phyloP scores from a whole-genome alignment of 2,329 filamentous ascomycete genomes.

The Pyrenochaeta sp. region DNA sequence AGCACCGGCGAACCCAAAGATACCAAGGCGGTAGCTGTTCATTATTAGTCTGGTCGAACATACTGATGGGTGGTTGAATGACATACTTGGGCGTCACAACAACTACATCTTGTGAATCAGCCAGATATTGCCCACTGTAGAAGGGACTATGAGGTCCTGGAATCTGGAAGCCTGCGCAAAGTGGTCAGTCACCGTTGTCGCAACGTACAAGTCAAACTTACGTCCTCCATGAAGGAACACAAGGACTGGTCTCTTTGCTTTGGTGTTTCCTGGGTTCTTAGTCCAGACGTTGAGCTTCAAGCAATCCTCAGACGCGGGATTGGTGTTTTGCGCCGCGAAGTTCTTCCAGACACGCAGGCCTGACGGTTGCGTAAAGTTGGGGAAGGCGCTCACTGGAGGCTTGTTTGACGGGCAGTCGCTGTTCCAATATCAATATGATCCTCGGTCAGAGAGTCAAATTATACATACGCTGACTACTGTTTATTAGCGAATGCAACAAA shows the following conservation, averaged over 20 bases:
- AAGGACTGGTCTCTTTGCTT: slow-evolving; percentile 37
- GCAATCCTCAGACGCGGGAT: slow-evolving; percentile 37
- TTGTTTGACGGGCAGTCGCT: slow-evolving; percentile 37
- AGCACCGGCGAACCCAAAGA: slow-evolving; percentile 52
- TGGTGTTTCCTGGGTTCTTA: slow-evolving; percentile 16
- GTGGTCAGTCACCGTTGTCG: slow-evolving; percentile 1
- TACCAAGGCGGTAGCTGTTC: slow-evolving; percentile 46
- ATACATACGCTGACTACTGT: slow-evolving; percentile 31
- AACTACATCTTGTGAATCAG: slow-evolving; percentile 38
- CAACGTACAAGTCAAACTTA: slow-evolving; percentile 8
- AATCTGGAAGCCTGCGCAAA: slow-evolving; percentile 28
- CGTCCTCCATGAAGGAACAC: slow-evolving; percentile 42
- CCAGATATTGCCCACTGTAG: slow-evolving; percentile 39
- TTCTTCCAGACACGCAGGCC: slow-evolving; percentile 42
- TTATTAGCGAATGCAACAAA: slow-evolving; percentile 11
- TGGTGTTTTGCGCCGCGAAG: slow-evolving; percentile 35
- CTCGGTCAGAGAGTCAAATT: background rate
- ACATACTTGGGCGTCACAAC: slow-evolving; percentile 39
- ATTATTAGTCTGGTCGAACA: background rate
- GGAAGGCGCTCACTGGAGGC: slow-evolving; percentile 31
- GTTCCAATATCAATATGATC: slow-evolving; percentile 1
- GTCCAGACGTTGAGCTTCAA: slow-evolving; percentile 43
- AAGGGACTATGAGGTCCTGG: slow-evolving; percentile 35
- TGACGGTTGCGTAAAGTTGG: slow-evolving; percentile 36
- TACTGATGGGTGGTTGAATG: background rate